phyloP scores from a whole-genome alignment of 495 filamentous ascomycete genomes.

The Aspergillus olivimuriae region DNA sequence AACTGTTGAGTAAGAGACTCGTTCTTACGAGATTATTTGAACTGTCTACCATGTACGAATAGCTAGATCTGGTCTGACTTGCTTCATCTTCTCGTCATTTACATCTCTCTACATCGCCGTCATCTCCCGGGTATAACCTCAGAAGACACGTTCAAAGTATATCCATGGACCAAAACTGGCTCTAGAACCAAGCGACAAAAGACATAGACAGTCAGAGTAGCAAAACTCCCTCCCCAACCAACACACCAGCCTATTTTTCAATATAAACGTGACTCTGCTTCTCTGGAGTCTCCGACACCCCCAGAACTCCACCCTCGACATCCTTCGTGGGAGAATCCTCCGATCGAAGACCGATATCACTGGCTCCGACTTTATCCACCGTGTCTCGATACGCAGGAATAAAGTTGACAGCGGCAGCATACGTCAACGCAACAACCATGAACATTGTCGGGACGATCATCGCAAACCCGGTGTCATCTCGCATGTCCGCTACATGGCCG shows the following conservation, averaged over 20 bases:
- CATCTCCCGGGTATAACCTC: no score
- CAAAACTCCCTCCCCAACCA: no score
- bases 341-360: slow-evolving; percentile 43
- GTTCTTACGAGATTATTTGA: no score
- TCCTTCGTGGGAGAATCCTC: slow-evolving; percentile 13
- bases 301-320: slow-evolving; percentile 22
- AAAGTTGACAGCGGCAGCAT: slow-evolving; percentile 59
- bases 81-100: no score
- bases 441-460: slow-evolving; percentile 53
- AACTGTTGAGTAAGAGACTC: no score
- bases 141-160: no score
- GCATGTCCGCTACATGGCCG: slow-evolving; percentile 42
- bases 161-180: no score
- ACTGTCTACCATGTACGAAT: no score
- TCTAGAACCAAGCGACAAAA: no score
- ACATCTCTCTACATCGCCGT: no score
- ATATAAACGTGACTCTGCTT: slow-evolving; percentile 7
- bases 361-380: slow-evolving; percentile 52
- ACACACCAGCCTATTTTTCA: slow-evolving; percentile 1
- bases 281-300: slow-evolving; percentile 5
- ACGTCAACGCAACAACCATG: slow-evolving; percentile 51
- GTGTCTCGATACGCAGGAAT: slow-evolving; percentile 50
- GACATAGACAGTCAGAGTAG: no score
- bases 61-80: no score
- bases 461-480: slow-evolving; percentile 41